Evolutionary conservation across 176 grass and related monocot genomes (phyloP), one percentile per base, ranked within the genome.

Genomic region (Triticum urartu): DNA sequence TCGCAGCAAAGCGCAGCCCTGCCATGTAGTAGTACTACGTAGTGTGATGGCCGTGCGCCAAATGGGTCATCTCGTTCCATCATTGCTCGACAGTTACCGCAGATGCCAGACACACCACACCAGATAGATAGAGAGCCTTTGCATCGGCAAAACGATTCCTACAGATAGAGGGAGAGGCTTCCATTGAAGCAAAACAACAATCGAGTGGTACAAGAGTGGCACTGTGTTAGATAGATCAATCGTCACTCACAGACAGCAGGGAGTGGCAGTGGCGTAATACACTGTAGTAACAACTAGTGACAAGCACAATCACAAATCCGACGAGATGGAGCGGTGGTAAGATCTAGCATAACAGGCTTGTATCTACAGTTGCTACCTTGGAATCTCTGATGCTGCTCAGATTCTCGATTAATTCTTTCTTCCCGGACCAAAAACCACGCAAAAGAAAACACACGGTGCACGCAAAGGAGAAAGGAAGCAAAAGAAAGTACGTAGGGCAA

Each of bases 341-440:
- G 40, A 38, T 47, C 43, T 66, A 77, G 25, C 26, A 26, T 30
- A 30, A 30, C 56, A 15, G 72, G 39, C 83, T 18, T 58, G 25
- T 86, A 86, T 90, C 79, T 86, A 79, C 84, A 90, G 52, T 24
- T 81, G 50, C 52, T 86, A 82, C 36, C 48, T 38, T 73, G 1
- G 62, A 78, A 78, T 78, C 73, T 85, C 68, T 34, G n/a, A 71
- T 59, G 56, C 17, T 59, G 18, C 18, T 86, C 50, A 45, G 63
- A 75, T 81, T 78, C 68, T 36, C 58, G 14, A 67, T 35, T 35
- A 5, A 35, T 75, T 66, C 59, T 68, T 50, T 66, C 43, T 75
- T 63, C 38, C 45, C 38, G 11, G 5, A 54, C 5, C 32, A 21
- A 77, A 73, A 73, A 87, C 22, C 85, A 87, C 59, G 47, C 36